Conservation (phyloP, 176 grass and related monocot genomes). For the Puccinellia tenuiflora region DNA sequence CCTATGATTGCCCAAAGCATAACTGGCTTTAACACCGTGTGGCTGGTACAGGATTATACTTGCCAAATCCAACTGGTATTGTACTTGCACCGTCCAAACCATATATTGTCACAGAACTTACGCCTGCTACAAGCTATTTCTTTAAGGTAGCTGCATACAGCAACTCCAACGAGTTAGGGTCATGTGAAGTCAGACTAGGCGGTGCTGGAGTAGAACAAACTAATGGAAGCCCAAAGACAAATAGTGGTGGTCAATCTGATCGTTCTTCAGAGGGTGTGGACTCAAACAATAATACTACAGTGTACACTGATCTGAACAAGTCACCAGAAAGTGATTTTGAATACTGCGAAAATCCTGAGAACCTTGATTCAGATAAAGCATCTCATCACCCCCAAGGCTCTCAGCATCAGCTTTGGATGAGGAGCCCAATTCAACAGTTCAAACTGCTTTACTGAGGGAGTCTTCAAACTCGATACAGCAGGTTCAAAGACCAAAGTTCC, state of each 20-base stretch:
- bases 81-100: slow-evolving; percentile 43
- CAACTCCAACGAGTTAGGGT: slow-evolving; percentile 36
- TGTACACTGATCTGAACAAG: slow-evolving; percentile 92
- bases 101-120: slow-evolving; percentile 49
- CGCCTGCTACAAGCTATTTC: slow-evolving; percentile 56
- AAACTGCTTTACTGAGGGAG: slow-evolving; percentile 44
- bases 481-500: slow-evolving; percentile 22
- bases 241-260: slow-evolving; percentile 78
- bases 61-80: slow-evolving; percentile 40
- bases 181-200: slow-evolving; percentile 55
- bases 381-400: slow-evolving; percentile 25
- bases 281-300: slow-evolving; percentile 69
- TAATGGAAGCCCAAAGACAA: slow-evolving; percentile 67
- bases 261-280: slow-evolving; percentile 85
- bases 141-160: slow-evolving; percentile 72
- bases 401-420: slow-evolving; percentile 88
- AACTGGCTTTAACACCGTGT: slow-evolving; percentile 54
- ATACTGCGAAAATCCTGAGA: slow-evolving; percentile 80
- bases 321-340: slow-evolving; percentile 85
- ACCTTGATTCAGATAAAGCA: slow-evolving; percentile 46
- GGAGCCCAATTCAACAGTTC: slow-evolving; percentile 65
- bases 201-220: slow-evolving; percentile 15
- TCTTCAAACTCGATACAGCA: slow-evolving; percentile 61
- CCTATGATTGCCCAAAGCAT: slow-evolving; percentile 32
- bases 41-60: slow-evolving; percentile 36